Evolutionary conservation across 306 rosid genomes (phyloP).

Genomic region (Canavalia gladiata): DNA sequence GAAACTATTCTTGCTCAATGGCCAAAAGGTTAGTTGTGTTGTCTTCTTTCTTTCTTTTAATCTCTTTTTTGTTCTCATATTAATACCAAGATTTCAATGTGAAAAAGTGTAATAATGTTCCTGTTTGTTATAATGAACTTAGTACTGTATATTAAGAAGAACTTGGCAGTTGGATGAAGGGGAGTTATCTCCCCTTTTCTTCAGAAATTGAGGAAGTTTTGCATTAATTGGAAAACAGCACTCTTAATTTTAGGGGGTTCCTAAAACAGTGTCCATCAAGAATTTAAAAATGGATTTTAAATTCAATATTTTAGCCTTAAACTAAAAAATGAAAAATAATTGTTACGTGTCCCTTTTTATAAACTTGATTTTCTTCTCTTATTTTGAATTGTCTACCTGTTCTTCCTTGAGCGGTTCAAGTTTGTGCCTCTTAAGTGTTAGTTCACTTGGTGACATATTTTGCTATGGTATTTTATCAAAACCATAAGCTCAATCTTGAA

Average conservation of each 20-base stretch:
- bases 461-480: neutral
- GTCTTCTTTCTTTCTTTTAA: constrained; percentile 8
- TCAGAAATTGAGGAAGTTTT: constrained; percentile 19
- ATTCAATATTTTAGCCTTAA: constrained; percentile 6
- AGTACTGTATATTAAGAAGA: constrained; percentile 15
- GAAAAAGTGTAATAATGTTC: constrained; percentile 13
- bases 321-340: neutral
- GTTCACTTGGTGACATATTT: neutral
- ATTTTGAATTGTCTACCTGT: neutral
- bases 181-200: neutral
- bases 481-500: constrained; percentile 7
- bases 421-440: neutral
- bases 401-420: neutral
- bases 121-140: constrained; percentile 28
- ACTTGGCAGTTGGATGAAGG: neutral
- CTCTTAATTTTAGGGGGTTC: neutral
- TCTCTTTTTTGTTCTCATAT: neutral
- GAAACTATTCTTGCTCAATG: constrained; percentile 87
- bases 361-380: constrained; percentile 1
- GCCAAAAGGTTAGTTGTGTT: constrained; percentile 82
- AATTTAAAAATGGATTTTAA: neutral
- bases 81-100: neutral
- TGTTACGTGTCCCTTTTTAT: neutral
- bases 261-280: neutral
- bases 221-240: constrained; percentile 3